A percentile compares a stretch with the other conserved stretches of the same genome.
phyloP scores from a whole-genome alignment of 2,329 filamentous ascomycete genomes.

The Colletotrichum sp. region DNA sequence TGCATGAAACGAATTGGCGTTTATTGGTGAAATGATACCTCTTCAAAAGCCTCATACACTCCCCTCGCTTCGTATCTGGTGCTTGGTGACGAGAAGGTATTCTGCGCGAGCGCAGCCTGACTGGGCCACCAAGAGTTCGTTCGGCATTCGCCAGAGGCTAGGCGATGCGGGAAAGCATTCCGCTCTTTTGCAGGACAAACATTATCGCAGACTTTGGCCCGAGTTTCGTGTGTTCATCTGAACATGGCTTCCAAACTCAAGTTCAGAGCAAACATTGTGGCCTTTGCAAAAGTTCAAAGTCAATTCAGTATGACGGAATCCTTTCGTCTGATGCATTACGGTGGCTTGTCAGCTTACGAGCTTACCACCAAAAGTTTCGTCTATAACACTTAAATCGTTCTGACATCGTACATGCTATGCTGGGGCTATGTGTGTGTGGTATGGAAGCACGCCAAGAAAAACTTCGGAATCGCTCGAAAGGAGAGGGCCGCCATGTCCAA shows the following conservation, averaged over 20 bases:
- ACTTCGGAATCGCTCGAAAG: slow-evolving; percentile 6
- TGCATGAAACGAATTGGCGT: neutral
- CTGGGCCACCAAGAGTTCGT: neutral
- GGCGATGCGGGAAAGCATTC: neutral
- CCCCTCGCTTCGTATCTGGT: neutral
- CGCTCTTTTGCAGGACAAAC: neutral
- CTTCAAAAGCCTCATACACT: neutral
- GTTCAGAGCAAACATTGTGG: neutral
- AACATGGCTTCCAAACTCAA: neutral
- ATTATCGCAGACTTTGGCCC: neutral
- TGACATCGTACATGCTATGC: slow-evolving; percentile 18
- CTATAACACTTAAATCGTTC: slow-evolving; percentile 9
- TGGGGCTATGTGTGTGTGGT: neutral
- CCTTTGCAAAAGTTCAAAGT: neutral
- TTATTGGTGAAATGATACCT: slow-evolving; percentile 5
- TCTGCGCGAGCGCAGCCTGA: neutral
- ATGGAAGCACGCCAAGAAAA: neutral
- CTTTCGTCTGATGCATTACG: neutral
- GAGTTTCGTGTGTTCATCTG: neutral
- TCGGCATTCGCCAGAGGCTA: neutral
- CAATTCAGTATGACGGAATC: neutral
- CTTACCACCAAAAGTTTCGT: neutral
- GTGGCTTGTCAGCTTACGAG: neutral
- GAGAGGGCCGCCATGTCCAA: neutral
- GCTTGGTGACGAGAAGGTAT: neutral